Base-by-base conservation (phyloP, 2,329 filamentous ascomycete species). In the Arthrobotrys pseudoclavata region DNA sequence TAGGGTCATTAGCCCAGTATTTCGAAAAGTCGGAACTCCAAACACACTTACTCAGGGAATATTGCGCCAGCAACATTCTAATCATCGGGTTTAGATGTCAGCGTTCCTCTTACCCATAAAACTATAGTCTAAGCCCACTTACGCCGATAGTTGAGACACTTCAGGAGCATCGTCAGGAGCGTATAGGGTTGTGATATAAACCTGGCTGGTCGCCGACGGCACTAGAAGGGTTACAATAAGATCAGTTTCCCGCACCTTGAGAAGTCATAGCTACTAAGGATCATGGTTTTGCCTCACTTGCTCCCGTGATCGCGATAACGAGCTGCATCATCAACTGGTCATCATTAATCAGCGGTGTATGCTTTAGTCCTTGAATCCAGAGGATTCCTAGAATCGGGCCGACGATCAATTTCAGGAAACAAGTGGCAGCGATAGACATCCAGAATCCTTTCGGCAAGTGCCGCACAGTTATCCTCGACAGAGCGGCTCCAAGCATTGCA, bases 111-210 rank as follows among this genome's bases (percentile, higher is more conserved):
- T 10, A 53, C 60, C 48, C 48, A 67, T 7, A 63, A 50, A 55
- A 48, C 5, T n/a, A 4, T 15, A n/a, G 29, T 24, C 20, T 24
- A 40, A 42, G 55, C 12, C 52, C 6, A 62, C 79, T 79, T 61
- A 81, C 80, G 81, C 81, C 20, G 81, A 81, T 48, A 82, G 37
- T 52, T 80, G 80, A 22, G 80, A 80, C 79, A 81, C 78, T 68
- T 80, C 81, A 40, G 80, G 79, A 57, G 80, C 79, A 64, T 77
- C 80, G 18, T 81, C 79, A 4, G 80, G 80, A 34, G 81, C 81
- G 53, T 80, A 81, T 31, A 82, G 76, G 31, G 79, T 81, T 40
- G 81, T 81, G 20, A 82, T 72, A 64, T 81, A 82, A 20, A 82
- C 80, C 50, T 81, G 80, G 12, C 79, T 61, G 3, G 81, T 81